A percentile compares a stretch with the other conserved stretches of the same genome.
Conservation (phyloP, 306 rosid species). For the Acacia confusa region DNA sequence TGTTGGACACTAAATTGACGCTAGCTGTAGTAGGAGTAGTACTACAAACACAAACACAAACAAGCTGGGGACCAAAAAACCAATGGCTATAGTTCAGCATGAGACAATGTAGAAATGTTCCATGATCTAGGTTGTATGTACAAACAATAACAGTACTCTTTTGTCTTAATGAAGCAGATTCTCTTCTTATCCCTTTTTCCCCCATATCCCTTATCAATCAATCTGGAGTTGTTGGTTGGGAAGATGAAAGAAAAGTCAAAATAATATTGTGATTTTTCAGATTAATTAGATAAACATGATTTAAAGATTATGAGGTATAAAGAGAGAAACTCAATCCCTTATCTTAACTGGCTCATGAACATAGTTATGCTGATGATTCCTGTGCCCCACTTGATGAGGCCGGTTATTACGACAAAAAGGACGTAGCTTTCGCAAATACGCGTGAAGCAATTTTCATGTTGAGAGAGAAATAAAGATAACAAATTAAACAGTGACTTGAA, state of each 20-base stretch:
- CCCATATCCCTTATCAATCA: too few species aligned
- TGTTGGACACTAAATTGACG: not conserved
- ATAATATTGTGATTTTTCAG: too few species aligned
- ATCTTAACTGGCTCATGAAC: slow-evolving; percentile 15
- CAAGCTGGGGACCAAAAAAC: slow-evolving; percentile 41
- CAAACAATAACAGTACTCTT: not conserved
- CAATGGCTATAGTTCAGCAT: slow-evolving; percentile 15
- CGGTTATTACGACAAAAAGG: not conserved
- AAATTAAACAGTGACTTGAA: not conserved
- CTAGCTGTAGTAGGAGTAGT: not conserved
- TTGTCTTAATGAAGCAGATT: too few species aligned
- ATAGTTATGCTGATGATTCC: slow-evolving; percentile 15
- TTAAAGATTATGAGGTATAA: too few species aligned
- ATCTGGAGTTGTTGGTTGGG: too few species aligned
- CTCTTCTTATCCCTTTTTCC: too few species aligned
- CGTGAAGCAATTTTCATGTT: not conserved
- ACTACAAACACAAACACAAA: not conserved
- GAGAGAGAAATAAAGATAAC: slow-evolving; percentile 12
- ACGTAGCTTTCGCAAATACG: not conserved
- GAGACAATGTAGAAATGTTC: not conserved
- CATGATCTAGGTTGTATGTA: not conserved
- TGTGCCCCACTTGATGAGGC: slow-evolving; percentile 24
- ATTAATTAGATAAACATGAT: too few species aligned
- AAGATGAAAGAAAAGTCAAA: too few species aligned
- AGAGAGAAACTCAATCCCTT: too few species aligned